Conservation (phyloP, 805 yeast species). For the Suhomyces emberorum region DNA sequence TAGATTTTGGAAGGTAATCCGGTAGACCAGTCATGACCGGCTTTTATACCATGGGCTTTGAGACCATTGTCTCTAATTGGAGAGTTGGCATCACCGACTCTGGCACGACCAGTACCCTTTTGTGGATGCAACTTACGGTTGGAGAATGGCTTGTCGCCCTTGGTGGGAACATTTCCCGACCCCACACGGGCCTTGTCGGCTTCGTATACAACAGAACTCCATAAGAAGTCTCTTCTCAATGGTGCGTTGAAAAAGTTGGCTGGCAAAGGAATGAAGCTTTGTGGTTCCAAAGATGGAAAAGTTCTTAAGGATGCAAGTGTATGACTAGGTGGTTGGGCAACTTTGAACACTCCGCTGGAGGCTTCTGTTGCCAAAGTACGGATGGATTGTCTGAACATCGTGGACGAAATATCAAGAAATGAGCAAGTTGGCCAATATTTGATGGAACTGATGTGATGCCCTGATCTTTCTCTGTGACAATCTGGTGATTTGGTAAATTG, state of each 20-base stretch:
- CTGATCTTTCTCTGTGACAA: too few relatives aligned
- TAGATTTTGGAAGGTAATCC: constrained; percentile 72
- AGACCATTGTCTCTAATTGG: constrained; percentile 91
- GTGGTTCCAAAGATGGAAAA: constrained; percentile 91
- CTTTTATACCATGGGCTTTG: constrained; percentile 82
- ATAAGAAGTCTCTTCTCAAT: constrained; percentile 83
- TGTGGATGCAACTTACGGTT: constrained; percentile 81
- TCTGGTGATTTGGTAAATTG: too few relatives aligned
- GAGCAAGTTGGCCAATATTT: background rate
- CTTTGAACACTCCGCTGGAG: constrained; percentile 16
- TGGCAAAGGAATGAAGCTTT: constrained; percentile 71
- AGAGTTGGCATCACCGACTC: constrained; percentile 94
- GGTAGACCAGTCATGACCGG: constrained; percentile 87
- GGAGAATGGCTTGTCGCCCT: constrained; percentile 82
- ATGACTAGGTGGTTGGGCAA: constrained; percentile 56
- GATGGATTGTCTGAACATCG: constrained; percentile 24
- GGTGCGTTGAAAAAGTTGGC: constrained; percentile 67
- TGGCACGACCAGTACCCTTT: constrained; percentile 92
- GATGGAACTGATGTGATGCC: background rate
- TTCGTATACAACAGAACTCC: constrained; percentile 93
- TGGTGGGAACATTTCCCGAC: constrained; percentile 79
- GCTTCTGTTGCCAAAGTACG: constrained; percentile 31
- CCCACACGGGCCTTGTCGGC: constrained; percentile 89
- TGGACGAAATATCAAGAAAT: too few relatives aligned
- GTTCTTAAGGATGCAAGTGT: constrained; percentile 74